phyloP scores from a whole-genome alignment of 75 land plant genomes.

The Pseudotsuga menziesii region DNA sequence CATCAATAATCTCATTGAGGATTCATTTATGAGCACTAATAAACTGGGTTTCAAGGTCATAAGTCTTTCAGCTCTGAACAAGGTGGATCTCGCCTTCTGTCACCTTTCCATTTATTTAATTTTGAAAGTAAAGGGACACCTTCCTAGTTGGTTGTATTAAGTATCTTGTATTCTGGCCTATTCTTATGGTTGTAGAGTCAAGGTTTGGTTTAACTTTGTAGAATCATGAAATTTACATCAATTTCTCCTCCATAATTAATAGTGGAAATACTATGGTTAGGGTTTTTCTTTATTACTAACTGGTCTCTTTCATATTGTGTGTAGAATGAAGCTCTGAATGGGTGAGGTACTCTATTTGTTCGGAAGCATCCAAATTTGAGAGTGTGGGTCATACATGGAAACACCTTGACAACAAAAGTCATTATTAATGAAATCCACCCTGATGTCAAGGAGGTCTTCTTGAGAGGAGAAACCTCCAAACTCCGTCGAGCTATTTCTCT shows the following conservation, averaged over 20 bases:
- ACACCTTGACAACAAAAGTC: slow-evolving; percentile 85
- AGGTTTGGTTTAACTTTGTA: not conserved
- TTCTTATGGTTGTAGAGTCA: not conserved
- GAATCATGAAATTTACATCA: not conserved
- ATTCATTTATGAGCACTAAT: slow-evolving; percentile 81
- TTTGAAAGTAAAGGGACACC: too few relatives aligned
- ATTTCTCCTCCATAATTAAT: not conserved
- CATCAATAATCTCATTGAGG: slow-evolving; percentile 79
- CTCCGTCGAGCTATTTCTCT: slow-evolving; percentile 94
- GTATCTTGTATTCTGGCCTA: not conserved
- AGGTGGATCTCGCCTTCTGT: slow-evolving; percentile 30
- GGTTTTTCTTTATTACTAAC: too few relatives aligned
- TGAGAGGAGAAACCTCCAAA: slow-evolving; percentile 95
- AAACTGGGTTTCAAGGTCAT: slow-evolving; percentile 81
- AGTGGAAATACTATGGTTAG: too few relatives aligned
- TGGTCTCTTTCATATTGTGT: not conserved
- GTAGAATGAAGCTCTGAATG: slow-evolving; percentile 91
- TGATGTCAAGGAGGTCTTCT: slow-evolving; percentile 73
- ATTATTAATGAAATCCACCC: slow-evolving; percentile 70
- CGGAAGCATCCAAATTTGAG: slow-evolving; percentile 69
- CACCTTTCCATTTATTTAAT: too few relatives aligned
- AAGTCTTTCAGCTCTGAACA: slow-evolving; percentile 94
- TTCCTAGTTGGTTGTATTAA: too few relatives aligned
- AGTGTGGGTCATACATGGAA: slow-evolving; percentile 91
- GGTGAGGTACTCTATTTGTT: slow-evolving; percentile 81